Evolutionary conservation across 106 monocot species (phyloP).

Genomic region (Triglochin maritima): DNA sequence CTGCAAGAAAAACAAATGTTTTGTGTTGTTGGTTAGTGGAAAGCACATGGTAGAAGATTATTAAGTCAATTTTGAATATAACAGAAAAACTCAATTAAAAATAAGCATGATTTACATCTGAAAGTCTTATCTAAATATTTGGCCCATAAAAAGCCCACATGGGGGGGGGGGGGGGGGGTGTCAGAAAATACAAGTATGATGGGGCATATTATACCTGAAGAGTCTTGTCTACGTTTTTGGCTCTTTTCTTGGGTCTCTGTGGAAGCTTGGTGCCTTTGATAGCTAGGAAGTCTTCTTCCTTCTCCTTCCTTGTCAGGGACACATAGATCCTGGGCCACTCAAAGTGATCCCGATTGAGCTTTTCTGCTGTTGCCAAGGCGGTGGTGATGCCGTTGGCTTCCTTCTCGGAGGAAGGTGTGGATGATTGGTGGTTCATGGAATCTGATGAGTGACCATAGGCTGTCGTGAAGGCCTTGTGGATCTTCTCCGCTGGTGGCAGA

Average conservation of each 20-base stretch:
- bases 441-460: constrained; percentile 3
- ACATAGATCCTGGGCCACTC: constrained; percentile 82
- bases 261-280: constrained; percentile 85
- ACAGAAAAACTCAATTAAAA: too few species aligned
- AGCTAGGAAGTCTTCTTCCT: constrained; percentile 72
- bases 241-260: constrained; percentile 64
- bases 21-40: neutral
- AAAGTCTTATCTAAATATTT: neutral
- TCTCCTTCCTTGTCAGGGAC: constrained; percentile 72
- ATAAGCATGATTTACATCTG: too few species aligned
- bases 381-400: constrained; percentile 1
- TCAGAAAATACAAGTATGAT: neutral
- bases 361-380: constrained; percentile 15
- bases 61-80: too few species aligned
- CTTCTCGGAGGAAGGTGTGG: constrained; percentile 15
- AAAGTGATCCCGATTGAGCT: constrained; percentile 43
- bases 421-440: neutral
- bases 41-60: too few species aligned
- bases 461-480: neutral
- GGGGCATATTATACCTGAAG: constrained; percentile 42
- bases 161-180: too few species aligned
- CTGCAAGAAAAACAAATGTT: constrained; percentile 23
- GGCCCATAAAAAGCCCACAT: neutral
- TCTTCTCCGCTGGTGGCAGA: constrained; percentile 13
- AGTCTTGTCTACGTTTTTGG: constrained; percentile 58